Percentiles rank a stretch among this genome's conserved stretches.
Conservation (phyloP, 192 early-diverging fungal genomes). For the Backusella parvicylindrica region DNA sequence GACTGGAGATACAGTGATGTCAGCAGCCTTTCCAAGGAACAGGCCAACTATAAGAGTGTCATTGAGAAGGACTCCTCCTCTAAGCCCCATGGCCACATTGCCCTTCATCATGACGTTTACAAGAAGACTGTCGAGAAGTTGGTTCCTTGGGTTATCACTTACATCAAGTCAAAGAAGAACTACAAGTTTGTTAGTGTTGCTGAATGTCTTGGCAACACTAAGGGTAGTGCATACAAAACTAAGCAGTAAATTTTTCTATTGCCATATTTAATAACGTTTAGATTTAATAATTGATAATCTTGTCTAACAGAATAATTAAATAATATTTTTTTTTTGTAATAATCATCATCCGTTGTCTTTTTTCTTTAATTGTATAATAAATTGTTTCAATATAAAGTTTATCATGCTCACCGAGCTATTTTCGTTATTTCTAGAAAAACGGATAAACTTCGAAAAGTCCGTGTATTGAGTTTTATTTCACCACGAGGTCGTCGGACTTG, state of each 20-base stretch:
- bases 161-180: slow-evolving; percentile 26
- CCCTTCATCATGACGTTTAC: slow-evolving; percentile 20
- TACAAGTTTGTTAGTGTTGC: slow-evolving; percentile 49
- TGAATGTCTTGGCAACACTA: slow-evolving; percentile 34
- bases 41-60: slow-evolving; percentile 13
- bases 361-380: not conserved
- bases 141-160: slow-evolving; percentile 38
- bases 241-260: not conserved
- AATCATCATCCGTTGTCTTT: not conserved
- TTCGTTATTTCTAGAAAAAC: not conserved
- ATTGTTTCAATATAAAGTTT: not conserved
- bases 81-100: slow-evolving; percentile 4
- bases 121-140: slow-evolving; percentile 34
- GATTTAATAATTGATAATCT: not conserved
- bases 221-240: slow-evolving; percentile 12
- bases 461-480: not conserved
- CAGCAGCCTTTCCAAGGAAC: slow-evolving; percentile 8
- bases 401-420: not conserved
- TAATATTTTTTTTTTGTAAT: not conserved
- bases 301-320: not conserved
- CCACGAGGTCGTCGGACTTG: too few species aligned
- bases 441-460: not conserved
- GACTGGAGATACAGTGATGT: slow-evolving; percentile 29
- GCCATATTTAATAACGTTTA: not conserved
- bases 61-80: slow-evolving; percentile 6